Base-by-base conservation (phyloP, 2,329 filamentous ascomycete species). In the Penicillium sp. region DNA sequence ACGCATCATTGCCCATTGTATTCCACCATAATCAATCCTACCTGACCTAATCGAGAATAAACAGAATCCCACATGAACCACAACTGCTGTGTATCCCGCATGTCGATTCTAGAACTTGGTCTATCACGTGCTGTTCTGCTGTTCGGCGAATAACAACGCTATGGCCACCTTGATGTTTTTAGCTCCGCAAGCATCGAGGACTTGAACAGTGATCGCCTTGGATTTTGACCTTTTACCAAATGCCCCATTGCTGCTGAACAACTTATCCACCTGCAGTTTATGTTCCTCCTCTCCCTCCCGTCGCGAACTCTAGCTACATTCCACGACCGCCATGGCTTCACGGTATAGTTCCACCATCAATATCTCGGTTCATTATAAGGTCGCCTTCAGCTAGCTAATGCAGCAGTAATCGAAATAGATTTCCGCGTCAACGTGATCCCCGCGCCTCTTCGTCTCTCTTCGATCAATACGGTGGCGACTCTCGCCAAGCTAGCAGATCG, bases 401-500 rank as follows among this genome's bases (percentile, higher is more conserved):
- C 13, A 28, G n/a, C 9, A 22, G 13, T 22, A 9, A 35, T 37
- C 10, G 12, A 13, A 29, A n/a, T 54, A 86, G 84, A 74, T 87
- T 87, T 68, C 77, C 80, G 60, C 72, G 77, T 61, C 85, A 88
- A 74, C 68, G 69, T 48, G 69, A 72, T 79, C 85, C 73, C 77
- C 87, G 73, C 78, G 81, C 63, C 76, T 68, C 85, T 64, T 84
- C 80, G 64, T 82, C 83, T 57, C 81, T 89, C 56, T 89, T 89
- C 71, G 84, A 85, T 58, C 82, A 83, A 60, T 89, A 88, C 70
- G 81, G 78, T 56, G 77, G 78, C 59, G 73, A 74, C 62, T 75
- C 72, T 53, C 63, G 69, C 26, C 67, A 69, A 3, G 58, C 60
- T 24, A 70, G 66, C 52, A 64, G 63, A 52, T 71, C 70, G 12